Base-by-base conservation (phyloP, 2,329 filamentous ascomycete species). In the Cadophora malorum region DNA sequence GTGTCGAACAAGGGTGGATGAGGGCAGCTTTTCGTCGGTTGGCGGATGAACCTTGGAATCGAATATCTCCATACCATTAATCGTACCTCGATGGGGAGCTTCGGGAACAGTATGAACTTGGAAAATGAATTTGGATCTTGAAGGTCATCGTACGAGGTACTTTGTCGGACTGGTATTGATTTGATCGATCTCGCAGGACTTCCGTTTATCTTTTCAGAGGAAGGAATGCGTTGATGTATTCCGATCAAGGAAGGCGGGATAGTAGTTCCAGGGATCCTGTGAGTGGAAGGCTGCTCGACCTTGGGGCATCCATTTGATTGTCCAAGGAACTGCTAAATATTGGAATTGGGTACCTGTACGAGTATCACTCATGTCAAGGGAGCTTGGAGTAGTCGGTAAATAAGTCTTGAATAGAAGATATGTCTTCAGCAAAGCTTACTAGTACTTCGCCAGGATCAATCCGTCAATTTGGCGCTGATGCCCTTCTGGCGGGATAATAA, bases 51-150 rank as follows among this genome's bases (percentile, higher is more conserved):
- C 7, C 50, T 53, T 53, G 50, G 50, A 16, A 53, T 53, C 1
- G 50, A 53, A 12, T 53, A 31, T 19, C 50, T 53, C 50, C 50
- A 53, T 4, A 53, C 16, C 50, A 53, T 53, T 12, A 53, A 31
- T 8, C 50, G 50, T 31, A 53, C 8, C 7, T 53, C 25, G 25
- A 53, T 12, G 4, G 50, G 23, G 3, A 53, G 50, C 14, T 28
- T 53, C 25, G 50, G 50, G 23, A 53, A 53, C 25, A 53, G 23
- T 2, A 23, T 53, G 19, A 53, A 53, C 10, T 53, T 31, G 14
- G 50, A 53, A 19, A 53, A 53, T 8, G 31, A 12, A 28, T 31
- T 31, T 25, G 23, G 10, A 31, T 53, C 23, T 53, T 53, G 50
- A 5, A 10, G 25, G 14, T 4, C 12, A 16, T 7, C 12, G 2